These are phyloP conservation scores for Colletotrichum sublineola DNA, from an alignment of 2,329 filamentous ascomycete genomes.

Conservation along the genomic window DNA sequence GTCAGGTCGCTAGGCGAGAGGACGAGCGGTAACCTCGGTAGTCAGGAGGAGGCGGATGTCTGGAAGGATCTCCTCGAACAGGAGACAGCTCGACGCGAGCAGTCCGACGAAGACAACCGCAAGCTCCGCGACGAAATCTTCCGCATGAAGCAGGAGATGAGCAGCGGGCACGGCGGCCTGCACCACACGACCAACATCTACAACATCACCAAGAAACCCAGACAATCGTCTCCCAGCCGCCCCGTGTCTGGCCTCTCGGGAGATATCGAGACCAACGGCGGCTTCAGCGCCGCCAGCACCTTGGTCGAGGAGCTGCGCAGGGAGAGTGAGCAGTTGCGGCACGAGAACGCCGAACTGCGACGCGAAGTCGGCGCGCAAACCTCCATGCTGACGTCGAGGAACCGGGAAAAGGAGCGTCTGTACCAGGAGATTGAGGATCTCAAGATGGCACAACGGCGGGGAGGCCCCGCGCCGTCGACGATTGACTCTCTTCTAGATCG, in stretches of 20 bases:
- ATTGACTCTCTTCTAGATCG: slow-evolving; percentile 94
- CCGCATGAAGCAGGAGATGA: slow-evolving; percentile 74
- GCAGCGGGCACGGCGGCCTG: slow-evolving; percentile 53
- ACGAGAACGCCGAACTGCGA: slow-evolving; percentile 92
- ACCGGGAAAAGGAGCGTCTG: slow-evolving; percentile 92
- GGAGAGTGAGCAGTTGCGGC: slow-evolving; percentile 81
- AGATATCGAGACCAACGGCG: slow-evolving; percentile 64
- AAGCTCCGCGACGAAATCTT: slow-evolving; percentile 87
- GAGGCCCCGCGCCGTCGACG: slow-evolving; percentile 72
- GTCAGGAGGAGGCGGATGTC: slow-evolving; percentile 80
- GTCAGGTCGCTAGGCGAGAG: slow-evolving; percentile 69
- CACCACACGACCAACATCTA: slow-evolving; percentile 76
- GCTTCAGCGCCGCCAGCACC: slow-evolving; percentile 71
- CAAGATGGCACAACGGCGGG: slow-evolving; percentile 86
- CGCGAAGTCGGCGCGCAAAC: slow-evolving; percentile 95
- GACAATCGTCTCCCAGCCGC: slow-evolving; percentile 62
- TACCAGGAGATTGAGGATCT: slow-evolving; percentile 98
- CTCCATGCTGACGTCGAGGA: slow-evolving; percentile 96
- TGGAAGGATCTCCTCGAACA: slow-evolving; percentile 96
- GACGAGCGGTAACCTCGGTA: slow-evolving; percentile 63
- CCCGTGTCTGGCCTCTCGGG: slow-evolving; percentile 65
- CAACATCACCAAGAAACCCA: slow-evolving; percentile 70
- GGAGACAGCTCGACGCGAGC: slow-evolving; percentile 89
- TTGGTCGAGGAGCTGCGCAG: slow-evolving; percentile 81
- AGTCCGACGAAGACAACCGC: slow-evolving; percentile 90